phyloP scores from a whole-genome alignment of 768 basidiomycete genomes.

The Tephrocybe sp. region DNA sequence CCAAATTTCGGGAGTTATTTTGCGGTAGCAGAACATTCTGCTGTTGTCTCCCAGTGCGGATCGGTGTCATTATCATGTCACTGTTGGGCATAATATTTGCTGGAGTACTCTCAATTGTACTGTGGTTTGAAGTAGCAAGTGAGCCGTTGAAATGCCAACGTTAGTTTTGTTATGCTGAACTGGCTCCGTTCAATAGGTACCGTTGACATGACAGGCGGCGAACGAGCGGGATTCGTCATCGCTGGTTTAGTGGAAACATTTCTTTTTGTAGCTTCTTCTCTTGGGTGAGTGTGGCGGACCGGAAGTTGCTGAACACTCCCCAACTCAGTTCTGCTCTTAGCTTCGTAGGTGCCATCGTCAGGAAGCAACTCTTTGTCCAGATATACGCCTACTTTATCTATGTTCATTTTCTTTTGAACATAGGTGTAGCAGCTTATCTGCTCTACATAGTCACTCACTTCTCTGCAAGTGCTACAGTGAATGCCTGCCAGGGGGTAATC shows the following conservation, averaged over 20 bases:
- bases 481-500: constrained; percentile 46
- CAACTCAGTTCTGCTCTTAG: constrained; percentile 28
- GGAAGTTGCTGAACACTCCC: constrained; percentile 13
- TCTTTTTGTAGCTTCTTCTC: constrained; percentile 48
- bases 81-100: constrained; percentile 51
- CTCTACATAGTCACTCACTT: constrained; percentile 47
- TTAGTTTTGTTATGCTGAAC: constrained; percentile 1
- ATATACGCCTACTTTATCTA: constrained; percentile 57
- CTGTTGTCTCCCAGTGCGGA: constrained; percentile 60
- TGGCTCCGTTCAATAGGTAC: constrained; percentile 27
- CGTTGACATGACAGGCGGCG: constrained; percentile 30
- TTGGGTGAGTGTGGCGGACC: too few species aligned
- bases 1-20: constrained; percentile 43
- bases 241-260: constrained; percentile 53
- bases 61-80: constrained; percentile 57
- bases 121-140: constrained; percentile 67
- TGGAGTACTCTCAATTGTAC: constrained; percentile 47
- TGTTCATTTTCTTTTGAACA: constrained; percentile 54
- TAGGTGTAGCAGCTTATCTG: constrained; percentile 50
- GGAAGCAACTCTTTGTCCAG: constrained; percentile 58
- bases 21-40: constrained; percentile 56
- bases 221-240: constrained; percentile 43
- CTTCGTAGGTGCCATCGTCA: constrained; percentile 59
- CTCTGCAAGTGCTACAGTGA: constrained; percentile 36
- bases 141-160: constrained; percentile 22